A percentile compares a stretch with the other conserved stretches of the same genome.
phyloP scores from a whole-genome alignment of 1,284 basidiomycete species.

The Cutaneotrichosporon sp. region DNA sequence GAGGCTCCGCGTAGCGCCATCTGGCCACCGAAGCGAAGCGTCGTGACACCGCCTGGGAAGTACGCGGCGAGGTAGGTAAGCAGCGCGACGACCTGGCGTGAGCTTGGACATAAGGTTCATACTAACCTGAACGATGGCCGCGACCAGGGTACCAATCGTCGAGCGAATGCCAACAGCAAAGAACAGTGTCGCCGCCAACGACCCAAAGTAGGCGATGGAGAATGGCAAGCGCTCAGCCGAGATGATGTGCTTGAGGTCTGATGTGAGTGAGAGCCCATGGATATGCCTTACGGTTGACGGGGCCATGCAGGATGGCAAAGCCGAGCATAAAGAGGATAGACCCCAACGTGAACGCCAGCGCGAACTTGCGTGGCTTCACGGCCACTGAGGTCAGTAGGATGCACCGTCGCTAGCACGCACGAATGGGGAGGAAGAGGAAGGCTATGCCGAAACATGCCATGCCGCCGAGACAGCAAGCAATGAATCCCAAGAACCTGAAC shows the following conservation, averaged over 20 bases:
- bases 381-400: constrained; percentile 51
- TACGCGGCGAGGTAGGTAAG: constrained; percentile 82
- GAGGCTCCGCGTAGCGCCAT: constrained; percentile 75
- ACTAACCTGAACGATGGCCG: constrained; percentile 66
- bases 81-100: constrained; percentile 64
- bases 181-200: constrained; percentile 75
- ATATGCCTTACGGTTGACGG: constrained; percentile 41
- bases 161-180: constrained; percentile 76
- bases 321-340: constrained; percentile 34
- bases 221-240: constrained; percentile 83
- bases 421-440: constrained; percentile 80
- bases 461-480: constrained; percentile 81
- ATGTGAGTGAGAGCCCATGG: neutral
- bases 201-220: constrained; percentile 73
- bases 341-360: constrained; percentile 68
- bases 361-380: constrained; percentile 80
- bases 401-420: constrained; percentile 27
- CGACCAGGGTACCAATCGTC: constrained; percentile 74
- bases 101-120: neutral
- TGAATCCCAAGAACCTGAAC: constrained; percentile 80
- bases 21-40: constrained; percentile 73
- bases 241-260: constrained; percentile 78
- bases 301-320: constrained; percentile 55
- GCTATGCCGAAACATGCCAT: constrained; percentile 92
- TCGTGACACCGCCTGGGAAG: constrained; percentile 71